These are phyloP conservation scores for Colletotrichum cordylinicola DNA, from an alignment of 2,329 filamentous ascomycete genomes.

Conservation along the genomic window DNA sequence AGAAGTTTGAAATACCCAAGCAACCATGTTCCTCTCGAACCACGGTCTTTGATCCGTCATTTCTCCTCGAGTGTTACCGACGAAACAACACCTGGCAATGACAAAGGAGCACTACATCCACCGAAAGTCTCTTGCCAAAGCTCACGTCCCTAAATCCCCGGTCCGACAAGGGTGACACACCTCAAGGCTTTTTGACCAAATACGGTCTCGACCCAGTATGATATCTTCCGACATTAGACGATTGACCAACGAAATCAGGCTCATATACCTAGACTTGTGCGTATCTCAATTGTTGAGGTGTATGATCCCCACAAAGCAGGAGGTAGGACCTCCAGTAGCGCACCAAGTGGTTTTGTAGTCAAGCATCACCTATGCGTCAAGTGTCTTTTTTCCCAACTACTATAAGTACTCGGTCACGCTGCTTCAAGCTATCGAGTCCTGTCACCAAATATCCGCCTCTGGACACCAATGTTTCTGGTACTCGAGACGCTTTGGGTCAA, in stretches of 20 bases:
- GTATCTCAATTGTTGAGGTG: not conserved
- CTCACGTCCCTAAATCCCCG: not conserved
- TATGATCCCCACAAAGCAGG: not conserved
- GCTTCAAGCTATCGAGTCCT: not conserved
- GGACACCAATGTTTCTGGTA: too few relatives aligned
- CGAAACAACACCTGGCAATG: not conserved
- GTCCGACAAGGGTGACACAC: too few relatives aligned
- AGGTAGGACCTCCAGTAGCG: not conserved
- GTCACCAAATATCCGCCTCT: too few relatives aligned
- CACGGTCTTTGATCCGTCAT: too few relatives aligned
- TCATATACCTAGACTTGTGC: not conserved
- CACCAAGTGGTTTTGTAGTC: not conserved
- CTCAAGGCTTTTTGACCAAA: too few relatives aligned
- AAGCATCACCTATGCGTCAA: not conserved
- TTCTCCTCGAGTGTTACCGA: not conserved
- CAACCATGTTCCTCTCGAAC: too few relatives aligned
- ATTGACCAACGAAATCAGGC: rapidly evolving
- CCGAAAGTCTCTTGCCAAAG: not conserved
- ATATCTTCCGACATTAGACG: not conserved
- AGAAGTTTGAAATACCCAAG: too few relatives aligned
- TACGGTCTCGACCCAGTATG: too few relatives aligned
- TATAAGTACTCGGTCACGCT: not conserved
- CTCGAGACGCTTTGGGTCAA: too few relatives aligned
- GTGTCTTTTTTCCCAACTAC: too few relatives aligned
- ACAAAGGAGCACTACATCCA: too few relatives aligned